Evolutionary conservation across 331 rosid genomes (phyloP).

Genomic region (Acacia concinna): DNA sequence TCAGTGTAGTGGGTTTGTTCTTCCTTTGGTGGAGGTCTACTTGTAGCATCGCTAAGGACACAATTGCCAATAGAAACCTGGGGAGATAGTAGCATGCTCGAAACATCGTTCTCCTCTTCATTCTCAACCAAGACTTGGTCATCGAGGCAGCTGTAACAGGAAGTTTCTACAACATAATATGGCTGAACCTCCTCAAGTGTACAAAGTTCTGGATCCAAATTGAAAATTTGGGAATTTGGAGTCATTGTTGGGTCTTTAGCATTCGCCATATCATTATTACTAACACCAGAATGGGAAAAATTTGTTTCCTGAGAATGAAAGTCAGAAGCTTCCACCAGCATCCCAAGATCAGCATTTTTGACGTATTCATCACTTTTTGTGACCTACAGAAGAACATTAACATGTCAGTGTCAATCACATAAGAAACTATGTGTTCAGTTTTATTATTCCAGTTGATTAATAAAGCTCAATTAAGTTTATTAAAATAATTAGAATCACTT

Average conservation of each 20-base stretch:
- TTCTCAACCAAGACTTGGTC: conserved; percentile 41
- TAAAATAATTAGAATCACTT: neutral
- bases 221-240: conserved; percentile 44
- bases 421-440: conserved; percentile 17
- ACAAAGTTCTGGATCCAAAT: conserved; percentile 31
- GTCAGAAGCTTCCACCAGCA: conserved; percentile 33
- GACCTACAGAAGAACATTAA: conserved; percentile 36
- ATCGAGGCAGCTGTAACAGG: conserved; percentile 39
- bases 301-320: conserved; percentile 35
- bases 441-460: neutral
- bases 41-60: conserved; percentile 37
- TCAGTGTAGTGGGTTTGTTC: conserved; percentile 56
- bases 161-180: conserved; percentile 30
- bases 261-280: conserved; percentile 8
- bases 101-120: conserved; percentile 34
- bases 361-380: conserved; percentile 8
- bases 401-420: conserved; percentile 27
- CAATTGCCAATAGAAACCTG: conserved; percentile 30
- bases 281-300: conserved; percentile 25
- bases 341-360: conserved; percentile 34
- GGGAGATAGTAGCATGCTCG: conserved; percentile 40
- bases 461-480: conserved; percentile 5
- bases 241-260: conserved; percentile 26
- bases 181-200: conserved; percentile 45
- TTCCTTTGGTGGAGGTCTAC: conserved; percentile 46